Conservation (phyloP, 1,284 basidiomycete species). For the Irpex lacteus region DNA sequence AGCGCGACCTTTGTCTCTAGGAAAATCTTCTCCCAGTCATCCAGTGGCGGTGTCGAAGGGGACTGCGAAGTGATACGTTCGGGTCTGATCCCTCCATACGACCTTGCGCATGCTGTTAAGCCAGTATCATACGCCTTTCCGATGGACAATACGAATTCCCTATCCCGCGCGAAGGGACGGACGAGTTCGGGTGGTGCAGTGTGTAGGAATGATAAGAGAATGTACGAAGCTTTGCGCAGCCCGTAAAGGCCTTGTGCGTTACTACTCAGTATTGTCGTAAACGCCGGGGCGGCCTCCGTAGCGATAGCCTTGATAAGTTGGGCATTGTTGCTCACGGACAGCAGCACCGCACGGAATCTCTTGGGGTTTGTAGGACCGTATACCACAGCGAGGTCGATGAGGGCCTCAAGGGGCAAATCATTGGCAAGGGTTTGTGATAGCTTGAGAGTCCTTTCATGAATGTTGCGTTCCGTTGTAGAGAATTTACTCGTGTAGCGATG, state of each 20-base stretch:
- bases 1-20: slow-evolving; percentile 70
- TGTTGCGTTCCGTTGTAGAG: slow-evolving; percentile 39
- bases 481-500: slow-evolving; percentile 11
- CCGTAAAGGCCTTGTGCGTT: slow-evolving; percentile 53
- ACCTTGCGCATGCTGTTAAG: slow-evolving; percentile 48
- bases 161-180: slow-evolving; percentile 48
- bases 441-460: slow-evolving; percentile 50
- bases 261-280: slow-evolving; percentile 46
- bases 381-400: slow-evolving; percentile 62
- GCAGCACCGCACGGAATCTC: slow-evolving; percentile 44
- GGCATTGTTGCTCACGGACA: neutral
- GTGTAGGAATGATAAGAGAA: slow-evolving; percentile 53
- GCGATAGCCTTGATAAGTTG: slow-evolving; percentile 27
- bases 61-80: slow-evolving; percentile 20
- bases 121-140: slow-evolving; percentile 58
- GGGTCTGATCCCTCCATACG: slow-evolving; percentile 55
- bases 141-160: slow-evolving; percentile 52
- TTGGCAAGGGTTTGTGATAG: slow-evolving; percentile 52
- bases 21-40: slow-evolving; percentile 68
- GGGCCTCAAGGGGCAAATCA: slow-evolving; percentile 45
- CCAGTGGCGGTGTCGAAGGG: slow-evolving; percentile 32
- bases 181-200: slow-evolving; percentile 45
- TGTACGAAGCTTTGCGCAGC: slow-evolving; percentile 59
- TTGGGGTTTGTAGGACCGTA: slow-evolving; percentile 45
- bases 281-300: slow-evolving; percentile 51